Evolutionary conservation across 129 eudicot genomes (phyloP).

Genomic region (Oenanthe sinensis): DNA sequence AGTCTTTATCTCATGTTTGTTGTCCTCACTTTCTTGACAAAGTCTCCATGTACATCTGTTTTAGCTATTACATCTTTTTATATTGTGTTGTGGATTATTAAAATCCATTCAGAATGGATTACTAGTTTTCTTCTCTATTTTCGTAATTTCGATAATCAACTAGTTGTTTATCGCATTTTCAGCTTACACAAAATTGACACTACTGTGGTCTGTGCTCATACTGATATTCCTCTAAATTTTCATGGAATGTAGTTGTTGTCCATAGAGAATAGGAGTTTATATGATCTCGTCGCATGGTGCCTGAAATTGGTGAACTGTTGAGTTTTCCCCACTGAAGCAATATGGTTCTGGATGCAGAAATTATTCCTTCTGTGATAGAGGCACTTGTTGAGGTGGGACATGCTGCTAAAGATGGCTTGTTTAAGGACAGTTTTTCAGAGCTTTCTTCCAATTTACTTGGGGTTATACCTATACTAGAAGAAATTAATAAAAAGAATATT

Average conservation of each 20-base stretch:
- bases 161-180: neutral
- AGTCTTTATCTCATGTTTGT: neutral
- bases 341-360: conserved; percentile 28
- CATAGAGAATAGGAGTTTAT: neutral
- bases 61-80: too few relatives aligned
- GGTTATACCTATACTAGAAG: conserved; percentile 45
- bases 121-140: neutral
- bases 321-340: neutral
- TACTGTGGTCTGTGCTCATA: neutral
- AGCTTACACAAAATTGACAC: neutral
- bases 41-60: neutral
- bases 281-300: neutral
- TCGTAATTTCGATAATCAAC: too few relatives aligned
- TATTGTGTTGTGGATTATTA: too few relatives aligned
- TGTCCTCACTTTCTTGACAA: neutral
- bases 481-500: conserved; percentile 28
- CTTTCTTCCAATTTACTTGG: conserved; percentile 39
- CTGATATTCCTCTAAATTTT: neutral
- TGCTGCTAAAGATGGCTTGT: conserved; percentile 28
- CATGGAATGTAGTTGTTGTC: neutral
- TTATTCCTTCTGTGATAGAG: conserved; percentile 34
- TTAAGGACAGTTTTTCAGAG: conserved; percentile 35
- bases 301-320: neutral
- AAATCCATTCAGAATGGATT: neutral
- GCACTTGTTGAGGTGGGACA: conserved; percentile 26